Evolutionary conservation across 2,329 filamentous ascomycete species (phyloP).

Genomic region (Botrytis fragariae): DNA sequence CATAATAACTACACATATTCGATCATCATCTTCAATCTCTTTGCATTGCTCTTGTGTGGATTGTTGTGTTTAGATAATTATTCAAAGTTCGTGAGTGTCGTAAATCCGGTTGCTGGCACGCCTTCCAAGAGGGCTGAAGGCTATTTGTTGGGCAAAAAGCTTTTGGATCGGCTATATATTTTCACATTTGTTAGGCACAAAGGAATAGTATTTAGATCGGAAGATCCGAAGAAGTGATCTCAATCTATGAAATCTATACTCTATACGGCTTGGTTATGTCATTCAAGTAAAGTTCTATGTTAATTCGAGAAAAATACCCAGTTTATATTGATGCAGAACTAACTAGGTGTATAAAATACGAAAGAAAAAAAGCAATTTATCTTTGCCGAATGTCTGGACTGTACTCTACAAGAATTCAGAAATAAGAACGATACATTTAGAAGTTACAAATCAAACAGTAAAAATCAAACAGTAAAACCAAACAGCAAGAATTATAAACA

Average conservation of each 20-base stretch:
- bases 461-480: not conserved
- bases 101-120: not conserved
- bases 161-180: not conserved
- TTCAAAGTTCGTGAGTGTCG: not conserved
- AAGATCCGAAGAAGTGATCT: not conserved
- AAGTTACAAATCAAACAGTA: not conserved
- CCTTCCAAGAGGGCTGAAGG: rapidly evolving
- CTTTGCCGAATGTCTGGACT: not conserved
- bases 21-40: not conserved
- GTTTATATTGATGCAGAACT: not conserved
- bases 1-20: not conserved
- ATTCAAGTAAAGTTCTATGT: not conserved
- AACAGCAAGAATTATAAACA: not conserved
- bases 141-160: not conserved
- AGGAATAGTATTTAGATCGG: not conserved
- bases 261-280: not conserved
- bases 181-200: not conserved
- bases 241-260: not conserved
- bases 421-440: not conserved
- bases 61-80: not conserved
- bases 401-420: not conserved
- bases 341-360: not conserved
- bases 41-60: not conserved
- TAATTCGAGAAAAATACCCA: not conserved
- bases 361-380: not conserved